These are phyloP conservation scores for Colletotrichum tofieldiae DNA, from an alignment of 2,329 filamentous ascomycete genomes.

Conservation along the genomic window DNA sequence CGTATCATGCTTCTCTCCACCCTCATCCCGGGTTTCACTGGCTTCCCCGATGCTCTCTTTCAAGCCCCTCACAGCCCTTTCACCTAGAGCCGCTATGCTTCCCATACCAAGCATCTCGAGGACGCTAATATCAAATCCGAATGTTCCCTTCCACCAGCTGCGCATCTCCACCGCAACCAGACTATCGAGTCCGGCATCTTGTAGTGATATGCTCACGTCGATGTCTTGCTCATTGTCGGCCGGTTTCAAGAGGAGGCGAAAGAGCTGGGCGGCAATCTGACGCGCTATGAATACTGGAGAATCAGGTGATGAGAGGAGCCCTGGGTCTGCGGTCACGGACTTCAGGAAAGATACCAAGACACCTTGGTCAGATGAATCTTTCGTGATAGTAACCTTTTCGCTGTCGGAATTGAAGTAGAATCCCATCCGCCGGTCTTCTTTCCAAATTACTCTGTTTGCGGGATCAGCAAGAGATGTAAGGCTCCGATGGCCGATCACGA, in stretches of 20 bases:
- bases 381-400: not conserved
- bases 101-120: conserved; percentile 44
- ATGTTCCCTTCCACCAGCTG: conserved; percentile 45
- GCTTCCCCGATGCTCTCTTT: not conserved
- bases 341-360: conserved; percentile 16
- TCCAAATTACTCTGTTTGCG: conserved; percentile 43
- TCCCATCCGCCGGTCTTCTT: conserved; percentile 47
- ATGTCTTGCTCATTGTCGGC: conserved; percentile 43
- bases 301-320: not conserved
- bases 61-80: conserved; percentile 23
- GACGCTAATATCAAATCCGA: conserved; percentile 45
- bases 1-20: conserved; percentile 17
- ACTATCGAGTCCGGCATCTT: conserved; percentile 45
- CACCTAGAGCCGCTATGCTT: conserved; percentile 37
- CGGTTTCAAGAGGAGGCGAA: conserved; percentile 42
- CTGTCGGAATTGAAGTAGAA: conserved; percentile 43
- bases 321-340: not conserved
- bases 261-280: conserved; percentile 43
- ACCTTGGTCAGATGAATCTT: conserved; percentile 47
- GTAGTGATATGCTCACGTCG: conserved; percentile 16
- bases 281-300: not conserved
- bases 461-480: conserved; percentile 34
- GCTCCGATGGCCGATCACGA: conserved; percentile 30
- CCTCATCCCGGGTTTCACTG: not conserved
- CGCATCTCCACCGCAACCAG: conserved; percentile 47